phyloP scores from a whole-genome alignment of 1,284 basidiomycete species.

The Tremellales sp. region DNA sequence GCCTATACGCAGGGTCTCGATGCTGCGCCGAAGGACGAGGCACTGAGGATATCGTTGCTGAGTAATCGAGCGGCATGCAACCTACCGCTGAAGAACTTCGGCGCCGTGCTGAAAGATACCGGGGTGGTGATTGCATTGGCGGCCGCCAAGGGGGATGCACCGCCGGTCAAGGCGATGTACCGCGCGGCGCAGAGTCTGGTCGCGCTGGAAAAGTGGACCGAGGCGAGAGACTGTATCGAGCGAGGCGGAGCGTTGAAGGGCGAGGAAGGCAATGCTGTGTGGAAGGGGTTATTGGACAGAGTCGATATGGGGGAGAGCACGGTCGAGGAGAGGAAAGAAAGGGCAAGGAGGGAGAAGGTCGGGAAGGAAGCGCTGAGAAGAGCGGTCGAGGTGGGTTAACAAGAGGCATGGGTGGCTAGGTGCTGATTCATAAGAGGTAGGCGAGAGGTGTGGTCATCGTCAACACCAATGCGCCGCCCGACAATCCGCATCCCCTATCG shows the following conservation, averaged over 20 bases:
- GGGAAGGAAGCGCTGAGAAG: conserved; percentile 28
- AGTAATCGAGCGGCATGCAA: conserved; percentile 93
- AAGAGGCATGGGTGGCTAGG: background rate
- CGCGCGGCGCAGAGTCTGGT: conserved; percentile 73
- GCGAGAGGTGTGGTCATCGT: conserved; percentile 37
- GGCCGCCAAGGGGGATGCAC: conserved; percentile 11
- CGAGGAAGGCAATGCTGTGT: conserved; percentile 20
- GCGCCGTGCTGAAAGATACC: conserved; percentile 77
- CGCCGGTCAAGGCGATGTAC: conserved; percentile 75
- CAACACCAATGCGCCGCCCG: conserved; percentile 51
- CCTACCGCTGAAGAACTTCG: conserved; percentile 84
- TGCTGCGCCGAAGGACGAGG: conserved; percentile 64
- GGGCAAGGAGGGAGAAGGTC: conserved; percentile 32
- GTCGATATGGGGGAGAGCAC: conserved; percentile 25
- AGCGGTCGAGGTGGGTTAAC: conserved; percentile 28
- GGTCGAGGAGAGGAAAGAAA: conserved; percentile 31
- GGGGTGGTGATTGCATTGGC: conserved; percentile 62
- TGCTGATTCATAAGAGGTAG: conserved; percentile 2
- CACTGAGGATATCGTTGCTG: conserved; percentile 65
- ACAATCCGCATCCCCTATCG: conserved; percentile 54
- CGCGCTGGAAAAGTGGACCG: conserved; percentile 66
- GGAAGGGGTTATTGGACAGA: conserved; percentile 18
- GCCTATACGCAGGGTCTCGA: conserved; percentile 91
- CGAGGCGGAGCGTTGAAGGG: conserved; percentile 44
- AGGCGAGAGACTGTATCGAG: conserved; percentile 73